A percentile compares a stretch with the other conserved stretches of the same genome.
Evolutionary conservation across 345 rosid species (phyloP).

Genomic region (Linum tenue): DNA sequence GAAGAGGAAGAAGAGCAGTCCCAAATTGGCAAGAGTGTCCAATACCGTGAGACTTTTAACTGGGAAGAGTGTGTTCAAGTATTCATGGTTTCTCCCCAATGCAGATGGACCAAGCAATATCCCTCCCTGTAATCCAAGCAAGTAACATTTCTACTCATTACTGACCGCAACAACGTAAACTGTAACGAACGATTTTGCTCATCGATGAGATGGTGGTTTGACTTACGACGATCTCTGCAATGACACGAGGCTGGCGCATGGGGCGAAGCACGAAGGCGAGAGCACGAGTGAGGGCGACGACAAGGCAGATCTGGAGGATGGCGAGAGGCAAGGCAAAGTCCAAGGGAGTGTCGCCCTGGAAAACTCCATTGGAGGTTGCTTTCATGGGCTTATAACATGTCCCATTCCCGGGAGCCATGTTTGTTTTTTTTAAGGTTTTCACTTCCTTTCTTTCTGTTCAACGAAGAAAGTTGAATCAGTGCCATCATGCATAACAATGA

Average conservation of each 20-base stretch:
- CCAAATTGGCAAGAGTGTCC: constrained; percentile 68
- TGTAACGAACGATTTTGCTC: background rate
- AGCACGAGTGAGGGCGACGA: constrained; percentile 47
- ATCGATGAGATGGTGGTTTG: too few relatives aligned
- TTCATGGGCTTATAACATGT: constrained; percentile 36
- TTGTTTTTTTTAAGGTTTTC: too few relatives aligned
- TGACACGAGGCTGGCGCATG: constrained; percentile 64
- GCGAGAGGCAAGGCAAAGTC: constrained; percentile 65
- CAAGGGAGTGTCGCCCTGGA: constrained; percentile 64
- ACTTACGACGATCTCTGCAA: constrained; percentile 74
- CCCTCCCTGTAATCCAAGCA: constrained; percentile 48
- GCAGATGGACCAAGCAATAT: constrained; percentile 82
- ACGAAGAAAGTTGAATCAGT: background rate
- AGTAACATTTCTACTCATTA: too few relatives aligned
- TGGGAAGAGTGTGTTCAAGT: constrained; percentile 44
- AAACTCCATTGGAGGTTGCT: constrained; percentile 67
- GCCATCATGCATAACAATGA: background rate
- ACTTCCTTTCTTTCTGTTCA: background rate
- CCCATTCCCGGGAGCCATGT: background rate
- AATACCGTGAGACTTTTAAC: constrained; percentile 50
- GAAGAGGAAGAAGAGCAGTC: constrained; percentile 70
- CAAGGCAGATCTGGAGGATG: constrained; percentile 61
- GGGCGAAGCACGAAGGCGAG: constrained; percentile 52
- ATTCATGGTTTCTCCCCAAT: constrained; percentile 46
- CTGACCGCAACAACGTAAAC: background rate